Evolutionary conservation across 148 eudicot genomes (phyloP).

Genomic region (Suaeda aralocaspica): DNA sequence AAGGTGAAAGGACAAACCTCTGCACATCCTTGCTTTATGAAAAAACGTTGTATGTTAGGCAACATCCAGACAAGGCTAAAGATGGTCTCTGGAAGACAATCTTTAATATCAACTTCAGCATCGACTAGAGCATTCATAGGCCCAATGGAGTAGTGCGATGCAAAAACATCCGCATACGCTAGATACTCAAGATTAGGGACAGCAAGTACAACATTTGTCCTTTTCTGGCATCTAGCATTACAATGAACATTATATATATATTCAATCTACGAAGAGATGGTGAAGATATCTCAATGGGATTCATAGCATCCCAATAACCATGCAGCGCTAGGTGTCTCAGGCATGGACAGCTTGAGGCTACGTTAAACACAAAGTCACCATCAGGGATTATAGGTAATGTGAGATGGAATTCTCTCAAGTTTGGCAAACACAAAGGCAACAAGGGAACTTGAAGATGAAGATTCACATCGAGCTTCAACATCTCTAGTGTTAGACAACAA

Average conservation of each 20-base stretch:
- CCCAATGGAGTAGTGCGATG: neutral
- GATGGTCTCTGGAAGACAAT: neutral
- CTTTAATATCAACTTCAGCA: neutral
- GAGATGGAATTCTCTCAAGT: slow-evolving; percentile 10
- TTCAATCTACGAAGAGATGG: slow-evolving; percentile 8
- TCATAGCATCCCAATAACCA: neutral
- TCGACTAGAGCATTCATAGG: slow-evolving; percentile 1
- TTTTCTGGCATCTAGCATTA: neutral
- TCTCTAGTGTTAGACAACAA: slow-evolving; percentile 15
- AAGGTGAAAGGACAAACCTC: neutral
- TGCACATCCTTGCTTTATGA: neutral
- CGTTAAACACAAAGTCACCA: slow-evolving; percentile 8
- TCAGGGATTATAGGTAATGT: neutral
- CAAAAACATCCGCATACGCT: neutral
- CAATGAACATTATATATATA: neutral
- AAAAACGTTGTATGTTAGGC: slow-evolving; percentile 14
- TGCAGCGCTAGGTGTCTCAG: slow-evolving; percentile 11
- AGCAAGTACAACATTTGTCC: slow-evolving; percentile 4
- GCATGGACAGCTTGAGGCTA: slow-evolving; percentile 12
- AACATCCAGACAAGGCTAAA: neutral
- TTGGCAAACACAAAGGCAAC: slow-evolving; percentile 14
- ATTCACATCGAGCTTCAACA: slow-evolving; percentile 3
- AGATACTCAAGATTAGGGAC: slow-evolving; percentile 18
- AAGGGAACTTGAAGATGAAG: neutral
- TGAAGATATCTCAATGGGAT: neutral